Conservation (phyloP, 2,329 filamentous ascomycete species). For the Claviceps humidiphila region DNA sequence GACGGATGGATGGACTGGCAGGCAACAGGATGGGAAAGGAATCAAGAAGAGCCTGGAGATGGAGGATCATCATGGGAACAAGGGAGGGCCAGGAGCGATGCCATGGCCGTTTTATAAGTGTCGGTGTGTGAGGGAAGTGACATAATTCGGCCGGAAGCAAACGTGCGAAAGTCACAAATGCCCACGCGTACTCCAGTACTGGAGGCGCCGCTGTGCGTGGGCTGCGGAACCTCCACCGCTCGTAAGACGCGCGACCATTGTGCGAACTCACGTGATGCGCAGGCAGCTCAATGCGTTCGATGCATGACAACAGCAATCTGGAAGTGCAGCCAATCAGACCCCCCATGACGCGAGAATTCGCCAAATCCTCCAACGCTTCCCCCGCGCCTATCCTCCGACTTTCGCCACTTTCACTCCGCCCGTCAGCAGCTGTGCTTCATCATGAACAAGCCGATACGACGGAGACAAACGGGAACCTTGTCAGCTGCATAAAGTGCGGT, state of each 20-base stretch:
- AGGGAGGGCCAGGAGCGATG: not conserved
- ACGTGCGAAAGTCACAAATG: slow-evolving; percentile 6
- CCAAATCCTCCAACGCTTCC: too few relatives aligned
- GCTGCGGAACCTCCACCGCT: too few relatives aligned
- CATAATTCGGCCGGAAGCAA: not conserved
- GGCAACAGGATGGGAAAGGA: too few relatives aligned
- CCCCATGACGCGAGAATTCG: not conserved
- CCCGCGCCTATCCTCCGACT: too few relatives aligned
- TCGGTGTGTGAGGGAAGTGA: not conserved
- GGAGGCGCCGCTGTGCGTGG: not conserved
- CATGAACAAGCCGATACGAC: too few relatives aligned
- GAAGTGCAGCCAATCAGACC: not conserved
- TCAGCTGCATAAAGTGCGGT: too few relatives aligned
- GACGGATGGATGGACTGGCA: too few relatives aligned
- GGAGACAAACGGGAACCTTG: too few relatives aligned
- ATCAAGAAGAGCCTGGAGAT: too few relatives aligned
- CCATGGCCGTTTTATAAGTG: not conserved
- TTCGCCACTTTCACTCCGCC: too few relatives aligned
- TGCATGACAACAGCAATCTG: slow-evolving; percentile 3
- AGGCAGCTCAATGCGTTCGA: slow-evolving; percentile 16
- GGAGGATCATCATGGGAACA: too few relatives aligned
- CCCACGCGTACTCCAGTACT: slow-evolving; percentile 10
- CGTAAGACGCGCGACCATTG: slow-evolving; percentile 17
- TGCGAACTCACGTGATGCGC: slow-evolving; percentile 24
- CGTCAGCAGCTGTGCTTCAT: too few relatives aligned